phyloP scores from a whole-genome alignment of 2,329 filamentous ascomycete genomes.

The Emergomyces pasteurianus region DNA sequence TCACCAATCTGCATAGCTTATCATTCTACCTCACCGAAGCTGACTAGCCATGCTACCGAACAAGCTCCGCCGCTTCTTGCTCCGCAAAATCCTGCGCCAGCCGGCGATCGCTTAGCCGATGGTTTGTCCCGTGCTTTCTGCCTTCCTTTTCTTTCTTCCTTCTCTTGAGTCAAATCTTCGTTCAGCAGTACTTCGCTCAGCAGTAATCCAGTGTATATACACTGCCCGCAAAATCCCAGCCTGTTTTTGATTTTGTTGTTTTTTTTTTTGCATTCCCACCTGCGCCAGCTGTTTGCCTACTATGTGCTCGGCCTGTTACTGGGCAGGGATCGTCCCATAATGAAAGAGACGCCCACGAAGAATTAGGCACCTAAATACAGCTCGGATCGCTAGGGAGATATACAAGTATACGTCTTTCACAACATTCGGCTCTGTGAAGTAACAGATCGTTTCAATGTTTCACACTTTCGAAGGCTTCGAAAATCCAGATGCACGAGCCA shows the following conservation, averaged over 20 bases:
- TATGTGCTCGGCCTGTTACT: neutral
- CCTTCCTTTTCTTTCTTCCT: no score
- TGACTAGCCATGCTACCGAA: neutral
- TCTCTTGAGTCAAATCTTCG: no score
- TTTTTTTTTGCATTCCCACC: no score
- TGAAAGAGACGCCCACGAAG: neutral
- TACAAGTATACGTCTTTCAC: neutral
- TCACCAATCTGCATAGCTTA: neutral
- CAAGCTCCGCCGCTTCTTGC: neutral
- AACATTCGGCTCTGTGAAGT: neutral
- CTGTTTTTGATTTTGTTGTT: no score
- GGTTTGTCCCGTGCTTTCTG: neutral
- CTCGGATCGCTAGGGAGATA: neutral
- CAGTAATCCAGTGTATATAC: no score
- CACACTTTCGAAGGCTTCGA: slow-evolving; percentile 33
- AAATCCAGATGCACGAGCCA: slow-evolving; percentile 21
- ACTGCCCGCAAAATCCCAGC: no score
- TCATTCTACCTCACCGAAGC: no score
- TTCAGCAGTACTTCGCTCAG: no score
- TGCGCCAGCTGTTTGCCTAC: neutral
- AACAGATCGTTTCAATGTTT: slow-evolving; percentile 20
- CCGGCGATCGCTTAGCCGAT: neutral
- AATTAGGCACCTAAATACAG: neutral
- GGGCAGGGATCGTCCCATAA: neutral
- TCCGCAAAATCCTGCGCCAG: neutral